Evolutionary conservation across 2,329 filamentous ascomycete species (phyloP), one percentile per base, ranked within the genome.

Genomic region (Beauveria scarabaeidicola): DNA sequence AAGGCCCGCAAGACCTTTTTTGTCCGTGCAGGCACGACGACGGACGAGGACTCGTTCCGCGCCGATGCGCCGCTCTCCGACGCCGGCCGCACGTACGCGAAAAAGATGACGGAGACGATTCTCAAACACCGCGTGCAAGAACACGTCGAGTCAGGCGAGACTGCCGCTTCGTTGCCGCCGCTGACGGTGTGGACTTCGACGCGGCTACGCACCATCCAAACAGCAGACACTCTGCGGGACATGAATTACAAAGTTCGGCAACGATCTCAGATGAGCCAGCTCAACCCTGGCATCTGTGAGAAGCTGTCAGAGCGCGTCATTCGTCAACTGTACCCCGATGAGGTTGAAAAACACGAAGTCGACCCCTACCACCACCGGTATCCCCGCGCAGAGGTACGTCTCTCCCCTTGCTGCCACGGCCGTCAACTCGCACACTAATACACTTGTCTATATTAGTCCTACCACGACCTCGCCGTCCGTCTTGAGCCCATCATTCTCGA

Each of bases 351-450:
- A 76, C 94, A 99, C 72, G 90, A 96, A 65, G 78, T 89, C 54
- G 94, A 99, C 72, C 94, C 94, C 1, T 99, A 99, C 69, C 94
- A 99, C 69, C 94, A 99, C 73, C 85, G 94, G 43, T 99, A 97
- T 70, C 94, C 94, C 8, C 83, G 94, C 63, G 93, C 93, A 62
- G 94, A 99, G 80, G 91, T 91, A 77, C 69, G 75, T 59, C 32
- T 21, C 21, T 10, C 25, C 3, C 36, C 4, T 53, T 15, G 11
- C 8, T 8, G 13, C 15, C 23, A 23, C n/a, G 13, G 11, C 23
- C 3, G 5, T 17, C 32, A 40, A 44, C 58, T 61, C 53, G 44
- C 61, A 62, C 41, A 61, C 41, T 29, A 56, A 29, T 38, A 44
- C 19, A 27, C 50, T 36, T 59, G 47, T 48, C 46, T 29, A n/a